A percentile compares a stretch with the other conserved stretches of the same genome.
These are phyloP conservation scores for Paramecium primaurelia DNA, from an alignment of 73 alveolate genomes.

Conservation along the genomic window DNA sequence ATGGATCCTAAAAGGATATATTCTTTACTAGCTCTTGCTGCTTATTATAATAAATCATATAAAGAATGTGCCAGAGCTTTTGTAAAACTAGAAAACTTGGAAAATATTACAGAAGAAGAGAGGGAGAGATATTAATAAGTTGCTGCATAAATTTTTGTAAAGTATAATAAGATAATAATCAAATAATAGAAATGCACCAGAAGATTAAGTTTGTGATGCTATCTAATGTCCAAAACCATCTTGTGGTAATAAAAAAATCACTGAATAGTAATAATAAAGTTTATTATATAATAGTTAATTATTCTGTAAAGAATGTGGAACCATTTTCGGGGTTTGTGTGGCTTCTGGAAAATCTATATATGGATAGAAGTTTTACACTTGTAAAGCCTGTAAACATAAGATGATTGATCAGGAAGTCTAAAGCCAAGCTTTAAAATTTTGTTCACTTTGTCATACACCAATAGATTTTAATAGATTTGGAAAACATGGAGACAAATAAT, in stretches of 20 bases:
- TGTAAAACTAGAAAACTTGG: conserved; percentile 92
- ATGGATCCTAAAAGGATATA: conserved; percentile 92
- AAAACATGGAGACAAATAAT: conserved; percentile 3
- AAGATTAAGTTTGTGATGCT: conserved; percentile 76
- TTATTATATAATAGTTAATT: conserved; percentile 67
- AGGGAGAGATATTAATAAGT: conserved; percentile 88
- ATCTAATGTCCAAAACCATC: conserved; percentile 91
- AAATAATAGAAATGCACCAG: conserved; percentile 78
- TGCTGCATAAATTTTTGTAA: conserved; percentile 95
- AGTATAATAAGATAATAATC: neutral
- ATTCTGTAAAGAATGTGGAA: conserved; percentile 96
- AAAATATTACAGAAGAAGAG: conserved; percentile 80
- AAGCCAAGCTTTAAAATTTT: conserved; percentile 81
- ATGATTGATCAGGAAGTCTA: conserved; percentile 91
- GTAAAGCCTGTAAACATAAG: conserved; percentile 97
- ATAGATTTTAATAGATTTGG: conserved; percentile 57
- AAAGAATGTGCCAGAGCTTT: conserved; percentile 98
- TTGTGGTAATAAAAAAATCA: conserved; percentile 83
- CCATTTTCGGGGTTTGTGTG: conserved; percentile 95
- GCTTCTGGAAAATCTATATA: conserved; percentile 94
- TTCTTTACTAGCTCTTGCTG: conserved; percentile 90
- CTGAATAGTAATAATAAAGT: conserved; percentile 74
- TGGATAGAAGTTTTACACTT: conserved; percentile 89
- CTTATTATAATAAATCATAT: conserved; percentile 90
- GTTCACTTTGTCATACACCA: conserved; percentile 92